Base-by-base conservation (phyloP, 192 early-diverging fungal species). In the Entomortierella parvispora region DNA sequence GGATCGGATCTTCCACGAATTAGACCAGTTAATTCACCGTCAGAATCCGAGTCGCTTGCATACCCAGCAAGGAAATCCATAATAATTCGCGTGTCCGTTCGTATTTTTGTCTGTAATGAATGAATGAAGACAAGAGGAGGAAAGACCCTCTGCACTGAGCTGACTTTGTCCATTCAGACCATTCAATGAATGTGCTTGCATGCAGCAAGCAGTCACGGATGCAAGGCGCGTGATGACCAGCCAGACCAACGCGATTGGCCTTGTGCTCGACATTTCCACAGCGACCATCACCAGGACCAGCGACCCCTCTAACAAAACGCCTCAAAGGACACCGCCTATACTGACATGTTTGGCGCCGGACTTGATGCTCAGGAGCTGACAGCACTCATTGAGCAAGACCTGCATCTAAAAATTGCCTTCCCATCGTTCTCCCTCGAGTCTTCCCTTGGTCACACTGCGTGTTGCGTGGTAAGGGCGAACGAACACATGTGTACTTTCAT, bases 391-490 rank as follows among this genome's bases (percentile, higher is more conserved):
- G 68, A 71, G 32, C 43, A 79, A 33, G 85, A 88, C 53, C 64
- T 88, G n/a, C 62, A 82, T 25, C 79, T 88, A 2, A 79, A 86
- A 54, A 72, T 86, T 22, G 87, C 85, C 0, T 88, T 88, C 76
- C 85, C 87, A 8, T 82, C 80, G 46, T 86, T 85, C 44, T 78
- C 85, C 7, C 81, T 79, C 18, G 84, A 83, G 49, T 70, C 80
- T 15, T 45, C 80, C 18, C 61, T 74, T 14, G 83, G 85, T 10
- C 68, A 79, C 23, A 82, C 80, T 14, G 85, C 84, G 0, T 88
- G 87, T 62, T 85, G 85, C 56, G 82, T 88, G 65, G 87, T 86
- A 85, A 43, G 57, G 25, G n/a, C n/a, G n/a, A n/a, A n/a, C n/a
- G n/a, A n/a, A n/a, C n/a, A n/a, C n/a, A n/a, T n/a, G n/a, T n/a